Base-by-base conservation (phyloP, 352 stramenopile species). In the Globisporangium uncinulatum region DNA sequence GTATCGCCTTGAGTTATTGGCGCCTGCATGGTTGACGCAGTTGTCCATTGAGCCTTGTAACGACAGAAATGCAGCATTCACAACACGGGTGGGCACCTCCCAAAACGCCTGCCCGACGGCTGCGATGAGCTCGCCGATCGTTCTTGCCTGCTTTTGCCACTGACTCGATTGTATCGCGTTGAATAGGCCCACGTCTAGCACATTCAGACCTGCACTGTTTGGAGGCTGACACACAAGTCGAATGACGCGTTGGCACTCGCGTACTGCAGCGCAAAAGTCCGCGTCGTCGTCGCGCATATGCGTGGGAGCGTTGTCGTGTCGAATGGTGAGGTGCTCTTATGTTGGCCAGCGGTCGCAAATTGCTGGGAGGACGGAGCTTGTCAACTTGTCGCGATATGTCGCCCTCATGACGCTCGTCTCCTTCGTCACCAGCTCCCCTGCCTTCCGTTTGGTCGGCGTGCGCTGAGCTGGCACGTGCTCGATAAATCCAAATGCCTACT, bases 11-110 rank as follows among this genome's bases (percentile, higher is more conserved):
- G 37, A 53, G 60, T 56, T 42, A 34, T 65, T 61, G 39, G 41
- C 48, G 10, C 48, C 53, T 7, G 8, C n/a, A 14, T 49, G 44
- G 34, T 34, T 6, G 34, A 65, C 61, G 41, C 48, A 61, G 17
- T 32, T 19, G 39, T 65, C 48, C 53, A 65, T 65, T n/a, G 53
- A 37, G 20, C 46, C 7, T n/a, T 65, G 48, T 0, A 65, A 47
- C 2, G 45, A 54, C 2, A 65, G 34, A 11, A 61, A 61, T 1
- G 51, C 48, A 14, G 41, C 42, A 31, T 65, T 54, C 11, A 65
- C 6, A 2, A 39, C 57, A 6, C 51, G 45, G 1, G 52, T n/a
- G 0, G 59, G 59, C 7, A 58, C 37, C 21, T 60, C 29, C 51
- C 58, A 60, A 20, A 36, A 60, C 8, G 36, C n/a, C 36, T 46